Evolutionary conservation across 2,329 filamentous ascomycete species (phyloP), one percentile per base, ranked within the genome.

Genomic region (Sarocladiaceae sp.): DNA sequence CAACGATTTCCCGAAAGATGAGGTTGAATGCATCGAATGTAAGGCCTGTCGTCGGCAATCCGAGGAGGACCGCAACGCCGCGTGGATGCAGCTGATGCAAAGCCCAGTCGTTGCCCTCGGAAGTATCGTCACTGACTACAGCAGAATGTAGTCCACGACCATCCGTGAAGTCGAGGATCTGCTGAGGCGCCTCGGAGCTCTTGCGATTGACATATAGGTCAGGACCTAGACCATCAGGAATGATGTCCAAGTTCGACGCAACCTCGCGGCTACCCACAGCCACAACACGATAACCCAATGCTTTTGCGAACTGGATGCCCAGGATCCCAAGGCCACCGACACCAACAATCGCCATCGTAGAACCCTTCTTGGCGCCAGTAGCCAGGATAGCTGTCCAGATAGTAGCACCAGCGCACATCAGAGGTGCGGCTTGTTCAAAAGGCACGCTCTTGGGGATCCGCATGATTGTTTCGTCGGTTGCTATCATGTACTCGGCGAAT

Each of bases 281-380:
- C 20, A 62, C 53, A 18, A 65, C 58, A 18, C 57, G 56, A 53
- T 57, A 58, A 13, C 64, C 64, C 35, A 63, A 47, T 23, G 57
- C 62, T 23, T 60, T 62, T 18, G 63, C 58, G 44, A 62, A 64
- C 48, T 64, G 59, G 15, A 62, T 48, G 3, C 58, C 60, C n/a
- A 64, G 33, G 3, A 60, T 53, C 8, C 60, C 60, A 5, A 64
- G 55, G 8, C 61, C 62, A 8, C 60, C 60, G 50, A 60, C 51
- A 13, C 61, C 60, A 7, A 60, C 39, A 5, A 62, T 53, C 8
- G 48, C 55, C 17, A 62, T 40, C 0, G 54, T 40, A 18, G 26
- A 28, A n/a, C 57, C 53, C 15, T 39, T 47, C 28, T 44, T 18
- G 3, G 59, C 18, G 7, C 50, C 29, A 18, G 46, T 51, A 39